phyloP scores from a whole-genome alignment of 2,329 filamentous ascomycete species.

The Exophiala aquamarina region DNA sequence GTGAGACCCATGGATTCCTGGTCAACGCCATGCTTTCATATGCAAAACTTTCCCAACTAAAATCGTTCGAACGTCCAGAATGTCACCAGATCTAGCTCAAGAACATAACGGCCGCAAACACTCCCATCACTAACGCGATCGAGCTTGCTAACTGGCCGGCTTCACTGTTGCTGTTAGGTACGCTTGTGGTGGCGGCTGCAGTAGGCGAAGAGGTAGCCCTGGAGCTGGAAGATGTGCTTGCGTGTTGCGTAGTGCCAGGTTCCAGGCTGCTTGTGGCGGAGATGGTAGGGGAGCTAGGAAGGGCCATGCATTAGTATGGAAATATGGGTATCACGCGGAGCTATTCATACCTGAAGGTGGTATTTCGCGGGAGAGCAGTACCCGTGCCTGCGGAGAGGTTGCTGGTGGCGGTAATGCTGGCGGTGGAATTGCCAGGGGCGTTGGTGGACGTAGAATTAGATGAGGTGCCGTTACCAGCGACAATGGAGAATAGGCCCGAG shows the following conservation, averaged over 20 bases:
- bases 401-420: slow-evolving; percentile 15
- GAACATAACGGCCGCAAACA: slow-evolving; percentile 35
- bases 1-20: background rate
- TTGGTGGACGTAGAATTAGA: slow-evolving; percentile 24
- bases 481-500: slow-evolving; percentile 51
- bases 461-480: slow-evolving; percentile 33
- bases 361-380: slow-evolving; percentile 59
- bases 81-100: slow-evolving; percentile 26
- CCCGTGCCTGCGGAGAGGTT: slow-evolving; percentile 49
- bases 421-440: slow-evolving; percentile 17
- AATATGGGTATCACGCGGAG: too few relatives aligned
- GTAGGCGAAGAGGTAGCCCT: slow-evolving; percentile 20
- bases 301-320: background rate
- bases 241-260: slow-evolving; percentile 12
- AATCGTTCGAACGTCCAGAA: slow-evolving; percentile 4
- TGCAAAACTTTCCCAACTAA: slow-evolving; percentile 4
- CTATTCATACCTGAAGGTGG: slow-evolving; percentile 27
- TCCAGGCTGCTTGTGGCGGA: slow-evolving; percentile 18
- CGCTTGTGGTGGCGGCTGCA: slow-evolving; percentile 21
- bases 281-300: slow-evolving; percentile 24
- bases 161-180: slow-evolving; percentile 24
- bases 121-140: slow-evolving; percentile 33
- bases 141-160: slow-evolving; percentile 33
- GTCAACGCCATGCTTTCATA: slow-evolving; percentile 1
- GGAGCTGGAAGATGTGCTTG: slow-evolving; percentile 23